A percentile compares a stretch with the other conserved stretches of the same genome.
These are phyloP conservation scores for Parastagonospora avenae DNA, from an alignment of 2,329 filamentous ascomycete species.

Conservation along the genomic window DNA sequence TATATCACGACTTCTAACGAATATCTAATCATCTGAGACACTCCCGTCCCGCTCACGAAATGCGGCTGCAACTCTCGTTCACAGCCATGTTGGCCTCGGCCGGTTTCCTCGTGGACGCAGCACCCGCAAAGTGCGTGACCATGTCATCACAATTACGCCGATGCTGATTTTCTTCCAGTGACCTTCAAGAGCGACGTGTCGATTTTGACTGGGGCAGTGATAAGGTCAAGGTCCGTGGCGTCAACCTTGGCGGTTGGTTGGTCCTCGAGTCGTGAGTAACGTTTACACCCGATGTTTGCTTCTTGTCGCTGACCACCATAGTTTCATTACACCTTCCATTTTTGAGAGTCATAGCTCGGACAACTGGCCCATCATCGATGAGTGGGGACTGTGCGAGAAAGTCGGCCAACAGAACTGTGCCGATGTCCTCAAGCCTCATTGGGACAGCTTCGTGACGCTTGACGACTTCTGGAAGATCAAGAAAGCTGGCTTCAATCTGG, in stretches of 20 bases:
- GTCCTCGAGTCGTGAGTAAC: conserved; percentile 36
- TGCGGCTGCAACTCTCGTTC: conserved; percentile 13
- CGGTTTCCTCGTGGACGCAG: conserved; percentile 13
- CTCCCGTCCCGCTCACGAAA: conserved; percentile 1
- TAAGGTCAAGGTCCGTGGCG: conserved; percentile 49
- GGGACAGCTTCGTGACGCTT: conserved; percentile 56
- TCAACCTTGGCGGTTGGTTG: conserved; percentile 45
- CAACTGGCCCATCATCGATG: conserved; percentile 50
- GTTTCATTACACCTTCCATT: conserved; percentile 63
- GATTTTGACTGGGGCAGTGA: conserved; percentile 50
- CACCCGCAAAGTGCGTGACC: conserved; percentile 22
- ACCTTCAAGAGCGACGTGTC: conserved; percentile 17
- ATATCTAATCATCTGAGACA: background rate
- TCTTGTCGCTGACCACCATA: conserved; percentile 11
- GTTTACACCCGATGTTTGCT: background rate
- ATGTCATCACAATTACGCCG: background rate
- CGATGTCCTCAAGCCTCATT: conserved; percentile 55
- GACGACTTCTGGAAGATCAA: conserved; percentile 62
- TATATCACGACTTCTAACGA: background rate
- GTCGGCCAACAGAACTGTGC: conserved; percentile 53
- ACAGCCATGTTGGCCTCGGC: conserved; percentile 13
- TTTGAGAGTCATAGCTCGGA: conserved; percentile 48
- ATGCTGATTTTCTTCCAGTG: conserved; percentile 7
- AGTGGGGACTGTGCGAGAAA: conserved; percentile 56
- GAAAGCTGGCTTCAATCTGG: conserved; percentile 62